These are phyloP conservation scores for Allium cepa DNA, from an alignment of 106 monocot species.

Conservation along the genomic window DNA sequence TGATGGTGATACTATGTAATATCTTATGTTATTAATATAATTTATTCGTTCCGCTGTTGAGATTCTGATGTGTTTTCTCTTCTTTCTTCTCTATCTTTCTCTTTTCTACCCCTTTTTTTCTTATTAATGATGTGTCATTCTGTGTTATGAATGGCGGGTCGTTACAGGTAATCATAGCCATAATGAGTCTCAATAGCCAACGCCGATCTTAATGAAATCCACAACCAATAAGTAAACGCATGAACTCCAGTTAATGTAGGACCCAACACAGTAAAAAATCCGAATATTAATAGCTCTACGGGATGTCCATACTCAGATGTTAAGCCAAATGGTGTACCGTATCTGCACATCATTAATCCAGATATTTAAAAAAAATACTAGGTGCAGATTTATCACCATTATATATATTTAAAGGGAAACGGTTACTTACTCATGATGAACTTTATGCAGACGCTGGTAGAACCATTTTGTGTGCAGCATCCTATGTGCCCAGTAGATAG, in stretches of 20 bases:
- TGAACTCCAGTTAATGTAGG: constrained; percentile 85
- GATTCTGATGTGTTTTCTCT: too few species aligned
- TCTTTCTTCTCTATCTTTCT: too few species aligned
- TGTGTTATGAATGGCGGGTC: too few species aligned
- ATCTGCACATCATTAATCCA: too few species aligned
- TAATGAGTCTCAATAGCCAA: constrained; percentile 87
- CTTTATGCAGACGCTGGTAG: constrained; percentile 53
- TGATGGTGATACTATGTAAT: too few species aligned
- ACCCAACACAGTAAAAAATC: constrained; percentile 73
- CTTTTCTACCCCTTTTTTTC: too few species aligned
- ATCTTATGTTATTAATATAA: too few species aligned
- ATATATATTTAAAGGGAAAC: background rate
- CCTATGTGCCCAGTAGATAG: constrained; percentile 56
- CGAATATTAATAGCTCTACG: constrained; percentile 78
- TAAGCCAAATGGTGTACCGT: constrained; percentile 86
- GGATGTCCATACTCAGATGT: constrained; percentile 89
- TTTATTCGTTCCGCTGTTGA: too few species aligned
- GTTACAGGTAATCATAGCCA: constrained; percentile 80
- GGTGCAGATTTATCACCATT: too few species aligned
- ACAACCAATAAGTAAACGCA: constrained; percentile 74
- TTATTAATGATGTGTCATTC: too few species aligned
- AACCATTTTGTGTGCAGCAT: constrained; percentile 56
- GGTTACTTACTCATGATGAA: constrained; percentile 54
- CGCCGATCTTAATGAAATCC: constrained; percentile 75
- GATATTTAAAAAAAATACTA: too few species aligned